Conservation (phyloP, 192 early-diverging fungal species). For the Umbelopsis ramanniana region DNA sequence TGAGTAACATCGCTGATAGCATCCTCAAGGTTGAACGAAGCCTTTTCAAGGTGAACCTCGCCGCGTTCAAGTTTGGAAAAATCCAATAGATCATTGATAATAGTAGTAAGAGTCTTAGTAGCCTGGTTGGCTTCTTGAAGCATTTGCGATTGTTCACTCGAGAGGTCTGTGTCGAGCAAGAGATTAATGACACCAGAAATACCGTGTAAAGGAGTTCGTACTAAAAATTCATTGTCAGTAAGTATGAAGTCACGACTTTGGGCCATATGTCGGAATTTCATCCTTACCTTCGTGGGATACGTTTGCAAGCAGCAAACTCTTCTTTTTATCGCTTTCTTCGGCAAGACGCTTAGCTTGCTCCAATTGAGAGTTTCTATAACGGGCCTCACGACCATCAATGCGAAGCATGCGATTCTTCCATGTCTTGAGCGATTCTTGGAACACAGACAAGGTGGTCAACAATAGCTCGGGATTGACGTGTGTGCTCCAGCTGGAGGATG, state of each 20-base stretch:
- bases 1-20: not conserved
- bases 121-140: conserved; percentile 2
- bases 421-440: conserved; percentile 22
- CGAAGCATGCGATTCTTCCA: conserved; percentile 21
- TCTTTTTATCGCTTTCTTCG: conserved; percentile 21
- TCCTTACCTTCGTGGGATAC: conserved; percentile 15
- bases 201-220: conserved; percentile 20
- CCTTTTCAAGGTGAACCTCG: not conserved
- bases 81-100: conserved; percentile 21
- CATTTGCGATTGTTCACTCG: conserved; percentile 6
- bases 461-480: conserved; percentile 16
- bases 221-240: not conserved
- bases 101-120: not conserved
- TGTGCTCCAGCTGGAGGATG: conserved; percentile 4
- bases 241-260: not conserved
- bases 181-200: conserved; percentile 19
- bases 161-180: conserved; percentile 10
- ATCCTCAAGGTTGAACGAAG: not conserved
- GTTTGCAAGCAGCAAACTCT: conserved; percentile 22
- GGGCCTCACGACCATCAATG: conserved; percentile 7
- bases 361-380: conserved; percentile 11
- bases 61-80: conserved; percentile 15
- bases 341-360: conserved; percentile 20
- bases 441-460: conserved; percentile 5
- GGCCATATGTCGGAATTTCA: too few relatives aligned